Evolutionary conservation across 2,329 filamentous ascomycete species (phyloP).

Genomic region (Fusarium denticulatum): DNA sequence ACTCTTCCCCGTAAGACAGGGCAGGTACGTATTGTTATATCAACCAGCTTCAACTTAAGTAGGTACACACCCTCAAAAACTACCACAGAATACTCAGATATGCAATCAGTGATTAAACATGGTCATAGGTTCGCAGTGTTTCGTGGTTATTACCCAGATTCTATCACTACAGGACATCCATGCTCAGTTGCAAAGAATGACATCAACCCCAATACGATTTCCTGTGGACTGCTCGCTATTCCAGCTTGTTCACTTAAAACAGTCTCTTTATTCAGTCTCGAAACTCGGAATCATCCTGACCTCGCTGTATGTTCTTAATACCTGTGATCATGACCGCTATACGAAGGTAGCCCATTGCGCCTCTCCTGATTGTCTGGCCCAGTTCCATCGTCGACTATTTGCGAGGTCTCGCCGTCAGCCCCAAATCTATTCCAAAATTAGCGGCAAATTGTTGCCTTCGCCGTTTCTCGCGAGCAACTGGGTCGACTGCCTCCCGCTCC

Average conservation of each 20-base stretch:
- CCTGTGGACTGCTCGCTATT: neutral
- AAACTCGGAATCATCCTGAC: neutral
- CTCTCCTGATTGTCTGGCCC: neutral
- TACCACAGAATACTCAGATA: neutral
- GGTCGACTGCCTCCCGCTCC: constrained; percentile 30
- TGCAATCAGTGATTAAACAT: neutral
- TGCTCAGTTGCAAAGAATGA: neutral
- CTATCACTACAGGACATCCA: neutral
- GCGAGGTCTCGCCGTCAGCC: constrained; percentile 1
- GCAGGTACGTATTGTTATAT: constrained; percentile 25
- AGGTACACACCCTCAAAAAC: neutral
- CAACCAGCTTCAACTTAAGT: neutral
- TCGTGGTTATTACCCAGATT: neutral
- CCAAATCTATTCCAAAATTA: constrained; percentile 34
- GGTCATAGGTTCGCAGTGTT: neutral
- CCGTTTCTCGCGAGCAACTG: constrained; percentile 10
- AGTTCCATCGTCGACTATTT: neutral
- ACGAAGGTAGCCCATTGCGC: neutral
- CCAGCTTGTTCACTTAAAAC: neutral
- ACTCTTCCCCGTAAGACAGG: constrained; percentile 31
- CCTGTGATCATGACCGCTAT: neutral
- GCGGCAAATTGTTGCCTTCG: constrained; percentile 27
- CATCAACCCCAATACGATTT: neutral
- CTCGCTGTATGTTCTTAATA: neutral
- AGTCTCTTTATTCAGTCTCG: neutral